Conservation (phyloP, 148 eudicot genomes). For the Polygonum maritimum region DNA sequence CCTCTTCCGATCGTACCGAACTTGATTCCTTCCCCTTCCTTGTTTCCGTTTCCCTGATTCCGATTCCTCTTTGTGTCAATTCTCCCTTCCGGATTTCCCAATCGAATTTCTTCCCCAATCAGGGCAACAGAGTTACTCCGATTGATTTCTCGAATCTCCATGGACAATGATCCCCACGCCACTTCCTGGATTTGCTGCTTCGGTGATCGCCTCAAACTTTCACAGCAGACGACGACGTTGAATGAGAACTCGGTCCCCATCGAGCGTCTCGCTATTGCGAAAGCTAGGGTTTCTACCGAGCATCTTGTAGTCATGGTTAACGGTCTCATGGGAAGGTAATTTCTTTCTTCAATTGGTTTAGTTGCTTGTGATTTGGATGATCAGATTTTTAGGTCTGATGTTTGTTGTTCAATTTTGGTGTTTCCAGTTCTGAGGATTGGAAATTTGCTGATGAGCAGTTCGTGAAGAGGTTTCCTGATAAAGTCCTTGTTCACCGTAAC, state of each 20-base stretch:
- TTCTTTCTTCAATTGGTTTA: background rate
- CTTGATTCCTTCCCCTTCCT: conserved; percentile 14
- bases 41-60: conserved; percentile 7
- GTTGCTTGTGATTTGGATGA: background rate
- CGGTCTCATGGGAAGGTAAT: conserved; percentile 79
- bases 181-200: conserved; percentile 40
- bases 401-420: background rate
- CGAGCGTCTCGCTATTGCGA: conserved; percentile 30
- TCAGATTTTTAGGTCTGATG: background rate
- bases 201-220: conserved; percentile 21
- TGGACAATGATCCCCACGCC: conserved; percentile 1
- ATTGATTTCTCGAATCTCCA: conserved; percentile 3
- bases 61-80: background rate
- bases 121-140: background rate
- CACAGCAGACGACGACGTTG: conserved; percentile 24
- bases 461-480: conserved; percentile 64
- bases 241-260: conserved; percentile 42
- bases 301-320: conserved; percentile 85
- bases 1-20: conserved; percentile 31
- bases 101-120: conserved; percentile 3
- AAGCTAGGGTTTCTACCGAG: conserved; percentile 32
- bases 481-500: conserved; percentile 80
- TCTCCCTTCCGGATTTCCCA: background rate
- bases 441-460: conserved; percentile 79
- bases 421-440: conserved; percentile 71